Base-by-base conservation (phyloP, 1,284 basidiomycete species). In the Omphalotus olearius region DNA sequence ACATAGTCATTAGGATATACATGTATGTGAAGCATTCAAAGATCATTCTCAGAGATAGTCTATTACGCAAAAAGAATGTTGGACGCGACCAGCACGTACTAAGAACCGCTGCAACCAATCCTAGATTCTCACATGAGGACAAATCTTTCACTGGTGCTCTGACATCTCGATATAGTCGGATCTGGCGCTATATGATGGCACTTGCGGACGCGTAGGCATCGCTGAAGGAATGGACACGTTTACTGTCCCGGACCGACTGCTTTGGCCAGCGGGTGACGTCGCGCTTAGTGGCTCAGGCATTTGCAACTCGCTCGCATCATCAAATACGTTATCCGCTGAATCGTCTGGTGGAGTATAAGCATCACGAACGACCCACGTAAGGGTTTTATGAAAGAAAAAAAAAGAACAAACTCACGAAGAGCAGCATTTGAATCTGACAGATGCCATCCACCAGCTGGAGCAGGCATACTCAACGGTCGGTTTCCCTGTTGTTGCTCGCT, bases 341-440 rank as follows among this genome's bases (percentile, higher is more conserved):
- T 78, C 76, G 33, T 75, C 78, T 81, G 57, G 7, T 37, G 55
- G 28, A 51, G 47, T 39, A 41, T 13, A 37, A 23, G n/a, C 20
- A 47, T 51, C 16, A 56, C 33, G n/a, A n/a, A n/a, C n/a, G n/a
- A n/a, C n/a, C n/a, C n/a, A n/a, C n/a, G n/a, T n/a, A n/a, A n/a
- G n/a, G n/a, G n/a, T n/a, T n/a, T n/a, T n/a, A n/a, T n/a, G 26
- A 10, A 26, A 37, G 11, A 26, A 38, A 50, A 50, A 44, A 28
- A 13, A 16, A 42, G 28, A 35, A n/a, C n/a, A n/a, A n/a, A 70
- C 75, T 58, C 62, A 83, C 80, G 61, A 52, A 80, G 67, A 23
- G 69, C 70, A 28, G 75, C 70, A 58, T 81, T 77, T 52, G 73
- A 69, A 59, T 79, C 80, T 17, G 73, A 67, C 52, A 86, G 69